Evolutionary conservation across 805 yeast genomes (phyloP), one percentile per base, ranked within the genome.

Genomic region (Lachancea nothofagi): DNA sequence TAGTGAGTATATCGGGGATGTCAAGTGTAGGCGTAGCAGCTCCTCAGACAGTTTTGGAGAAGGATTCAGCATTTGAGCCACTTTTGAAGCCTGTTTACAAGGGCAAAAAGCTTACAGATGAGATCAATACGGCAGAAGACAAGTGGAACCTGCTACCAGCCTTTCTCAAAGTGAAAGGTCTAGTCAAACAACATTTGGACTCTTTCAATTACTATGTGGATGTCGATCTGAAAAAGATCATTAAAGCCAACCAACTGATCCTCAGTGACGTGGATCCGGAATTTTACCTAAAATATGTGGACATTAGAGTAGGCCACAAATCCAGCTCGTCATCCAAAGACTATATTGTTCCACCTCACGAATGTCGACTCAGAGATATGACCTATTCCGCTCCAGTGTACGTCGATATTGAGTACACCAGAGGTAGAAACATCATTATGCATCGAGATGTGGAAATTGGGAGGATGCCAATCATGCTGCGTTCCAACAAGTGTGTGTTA

Each of bases 101-200:
- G 57, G 98, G 99, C 12, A 90, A 87, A 62, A 71, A 73, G 38
- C 62, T 93, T 44, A 77, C 95, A 2, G 99, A 93, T 65, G 84
- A 84, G 48, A 82, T 93, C 57, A 78, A 78, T 51, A 87, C 96
- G 0, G 93, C 95, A 8, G 86, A 86, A 52, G 99, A 93, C 64
- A 93, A 93, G 61, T 93, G 99, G 99, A 84, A 93, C 52, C 70
- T 93, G 33, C 67, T 93, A 29, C 99, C 99, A 0, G 98, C 98
- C 0, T 93, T 93, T 57, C 68, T 93, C 47, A 87, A 88, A 57
- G 96, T 93, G 32, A 93, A 93, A 61, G 98, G 98, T 40, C 68
- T 93, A 37, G 97, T 93, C 33, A 93, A 93, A 56, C 98, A 93
- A 68, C 98, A 93, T 69, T 70, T 93, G 57, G 98, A 93, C 59